Evolutionary conservation across 441 rosid genomes (phyloP).

Genomic region (Biscutella laevigata): DNA sequence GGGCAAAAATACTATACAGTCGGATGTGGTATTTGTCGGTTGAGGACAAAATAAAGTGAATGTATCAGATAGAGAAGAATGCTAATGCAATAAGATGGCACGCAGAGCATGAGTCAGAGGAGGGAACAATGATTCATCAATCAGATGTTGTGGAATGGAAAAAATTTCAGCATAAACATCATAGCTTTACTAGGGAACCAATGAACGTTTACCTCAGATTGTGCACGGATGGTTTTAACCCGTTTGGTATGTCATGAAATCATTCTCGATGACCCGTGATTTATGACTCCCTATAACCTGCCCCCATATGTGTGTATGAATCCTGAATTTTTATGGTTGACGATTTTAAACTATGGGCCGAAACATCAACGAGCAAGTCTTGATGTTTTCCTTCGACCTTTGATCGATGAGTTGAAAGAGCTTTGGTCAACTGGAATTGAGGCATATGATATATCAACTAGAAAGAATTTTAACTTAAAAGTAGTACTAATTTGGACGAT

Average conservation of each 20-base stretch:
- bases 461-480: not conserved
- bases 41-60: too few relatives aligned
- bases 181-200: too few relatives aligned
- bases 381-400: not conserved
- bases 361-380: not conserved
- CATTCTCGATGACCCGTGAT: not conserved
- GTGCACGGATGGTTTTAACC: too few relatives aligned
- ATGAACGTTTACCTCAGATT: too few relatives aligned
- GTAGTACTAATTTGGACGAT: not conserved
- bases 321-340: too few relatives aligned
- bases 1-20: too few relatives aligned
- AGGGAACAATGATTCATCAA: not conserved
- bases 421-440: not conserved
- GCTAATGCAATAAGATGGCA: too few relatives aligned
- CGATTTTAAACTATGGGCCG: not conserved
- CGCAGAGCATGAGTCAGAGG: not conserved
- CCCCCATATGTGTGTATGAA: not conserved
- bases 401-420: not conserved
- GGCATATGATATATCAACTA: not conserved
- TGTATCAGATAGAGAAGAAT: too few relatives aligned
- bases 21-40: too few relatives aligned
- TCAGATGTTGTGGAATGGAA: not conserved
- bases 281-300: not conserved
- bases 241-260: not conserved
- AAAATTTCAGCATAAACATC: not conserved